Evolutionary conservation across 208 protist genomes (phyloP).

Genomic region (Sergeia podlipaevii): DNA sequence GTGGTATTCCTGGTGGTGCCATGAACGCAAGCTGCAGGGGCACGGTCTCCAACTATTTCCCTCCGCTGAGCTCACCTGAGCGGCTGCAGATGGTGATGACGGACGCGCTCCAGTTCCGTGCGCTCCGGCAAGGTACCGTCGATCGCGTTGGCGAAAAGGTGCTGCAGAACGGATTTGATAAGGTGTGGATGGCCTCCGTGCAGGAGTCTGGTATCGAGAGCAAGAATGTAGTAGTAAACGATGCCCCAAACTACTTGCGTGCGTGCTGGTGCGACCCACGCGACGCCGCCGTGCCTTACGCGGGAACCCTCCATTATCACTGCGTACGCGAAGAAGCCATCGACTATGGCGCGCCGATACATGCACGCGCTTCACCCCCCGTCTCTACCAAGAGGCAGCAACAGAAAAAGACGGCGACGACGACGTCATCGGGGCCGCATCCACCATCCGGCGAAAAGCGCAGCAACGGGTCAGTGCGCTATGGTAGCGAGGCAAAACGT

Average conservation of each 20-base stretch:
- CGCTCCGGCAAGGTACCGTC: neutral
- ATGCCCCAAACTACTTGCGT: conserved; percentile 22
- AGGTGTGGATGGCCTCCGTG: conserved; percentile 7
- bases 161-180: conserved; percentile 30
- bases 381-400: neutral
- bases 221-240: conserved; percentile 18
- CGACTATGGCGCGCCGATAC: conserved; percentile 9
- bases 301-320: conserved; percentile 79
- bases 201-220: neutral
- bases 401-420: neutral
- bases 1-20: too few relatives aligned
- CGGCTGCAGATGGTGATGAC: conserved; percentile 10
- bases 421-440: conserved; percentile 4
- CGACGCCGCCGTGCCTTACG: conserved; percentile 44
- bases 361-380: too few relatives aligned
- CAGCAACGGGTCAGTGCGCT: neutral
- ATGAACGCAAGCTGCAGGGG: neutral
- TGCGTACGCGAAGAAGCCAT: conserved; percentile 50
- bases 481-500: neutral
- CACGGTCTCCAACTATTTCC: neutral
- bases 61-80: conserved; percentile 10
- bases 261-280: conserved; percentile 83
- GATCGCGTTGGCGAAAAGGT: conserved; percentile 8
- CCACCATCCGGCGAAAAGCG: conserved; percentile 13
- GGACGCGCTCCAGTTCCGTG: conserved; percentile 2